Conservation (phyloP, 352 stramenopile genomes). For the Globisporangium perplexum region DNA sequence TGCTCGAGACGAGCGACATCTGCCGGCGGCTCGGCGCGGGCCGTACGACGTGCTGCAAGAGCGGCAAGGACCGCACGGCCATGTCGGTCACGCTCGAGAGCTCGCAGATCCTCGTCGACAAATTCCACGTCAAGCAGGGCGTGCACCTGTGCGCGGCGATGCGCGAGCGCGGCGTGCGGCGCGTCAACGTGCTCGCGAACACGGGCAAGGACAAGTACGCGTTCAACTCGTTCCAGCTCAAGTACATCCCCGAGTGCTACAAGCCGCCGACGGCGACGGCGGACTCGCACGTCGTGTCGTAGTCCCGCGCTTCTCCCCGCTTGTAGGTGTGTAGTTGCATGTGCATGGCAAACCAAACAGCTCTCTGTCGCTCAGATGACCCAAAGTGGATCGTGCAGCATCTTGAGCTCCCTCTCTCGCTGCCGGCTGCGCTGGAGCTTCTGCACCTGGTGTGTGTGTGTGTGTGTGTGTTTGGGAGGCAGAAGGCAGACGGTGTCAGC, state of each 20-base stretch:
- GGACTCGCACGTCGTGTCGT: slow-evolving; percentile 73
- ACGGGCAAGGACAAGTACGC: slow-evolving; percentile 92
- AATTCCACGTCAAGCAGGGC: slow-evolving; percentile 85
- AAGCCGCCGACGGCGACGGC: slow-evolving; percentile 81
- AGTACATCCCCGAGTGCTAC: slow-evolving; percentile 95
- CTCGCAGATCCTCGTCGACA: slow-evolving; percentile 86
- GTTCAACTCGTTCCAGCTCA: slow-evolving; percentile 96
- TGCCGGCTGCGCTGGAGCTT: slow-evolving; percentile 71
- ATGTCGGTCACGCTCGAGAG: slow-evolving; percentile 97
- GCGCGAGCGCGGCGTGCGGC: slow-evolving; percentile 78
- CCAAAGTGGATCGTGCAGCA: slow-evolving; percentile 67
- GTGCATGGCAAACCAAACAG: slow-evolving; percentile 3
- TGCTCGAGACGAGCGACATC: slow-evolving; percentile 83
- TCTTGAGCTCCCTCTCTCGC: slow-evolving; percentile 60
- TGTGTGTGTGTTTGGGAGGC: too few species aligned
- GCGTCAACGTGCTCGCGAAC: slow-evolving; percentile 82
- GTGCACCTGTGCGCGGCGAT: slow-evolving; percentile 84
- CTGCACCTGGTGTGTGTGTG: slow-evolving; percentile 50
- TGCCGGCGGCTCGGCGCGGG: slow-evolving; percentile 89
- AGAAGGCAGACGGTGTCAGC: not conserved
- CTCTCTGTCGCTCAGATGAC: slow-evolving; percentile 27
- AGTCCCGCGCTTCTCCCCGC: slow-evolving; percentile 8
- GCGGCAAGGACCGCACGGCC: slow-evolving; percentile 95
- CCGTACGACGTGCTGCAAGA: slow-evolving; percentile 96
- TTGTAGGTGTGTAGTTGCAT: slow-evolving; percentile 6